phyloP scores from a whole-genome alignment of 2,329 filamentous ascomycete species.

The Dactylellina cionopaga region DNA sequence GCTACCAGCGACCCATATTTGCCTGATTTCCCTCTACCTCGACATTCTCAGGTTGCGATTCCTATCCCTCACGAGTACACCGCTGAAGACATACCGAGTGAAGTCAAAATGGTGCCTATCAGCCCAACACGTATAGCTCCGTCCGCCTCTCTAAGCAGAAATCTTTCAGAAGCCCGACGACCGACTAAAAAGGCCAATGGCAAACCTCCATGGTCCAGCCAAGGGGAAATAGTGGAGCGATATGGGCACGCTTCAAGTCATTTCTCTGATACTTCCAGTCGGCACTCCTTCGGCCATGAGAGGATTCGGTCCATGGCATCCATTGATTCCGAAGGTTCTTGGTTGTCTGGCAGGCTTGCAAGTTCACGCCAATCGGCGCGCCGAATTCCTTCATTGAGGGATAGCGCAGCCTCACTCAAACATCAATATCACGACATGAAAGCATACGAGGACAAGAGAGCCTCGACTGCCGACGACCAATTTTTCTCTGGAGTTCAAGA shows the following conservation, averaged over 20 bases:
- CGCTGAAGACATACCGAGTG: slow-evolving; percentile 14
- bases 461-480: slow-evolving; percentile 75
- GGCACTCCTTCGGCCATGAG: slow-evolving; percentile 37
- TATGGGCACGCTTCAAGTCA: slow-evolving; percentile 35
- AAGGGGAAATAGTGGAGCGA: slow-evolving; percentile 34
- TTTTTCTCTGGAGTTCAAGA: slow-evolving; percentile 70
- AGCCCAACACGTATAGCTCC: slow-evolving; percentile 20
- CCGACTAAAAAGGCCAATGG: slow-evolving; percentile 26
- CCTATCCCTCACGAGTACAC: slow-evolving; percentile 40
- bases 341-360: slow-evolving; percentile 79
- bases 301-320: slow-evolving; percentile 76
- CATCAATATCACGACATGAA: slow-evolving; percentile 64
- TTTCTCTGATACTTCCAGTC: slow-evolving; percentile 44
- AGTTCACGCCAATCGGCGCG: slow-evolving; percentile 65
- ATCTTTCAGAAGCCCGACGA: slow-evolving; percentile 36
- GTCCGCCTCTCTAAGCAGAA: slow-evolving; percentile 28
- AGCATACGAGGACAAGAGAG: slow-evolving; percentile 71
- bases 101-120: slow-evolving; percentile 32
- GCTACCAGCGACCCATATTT: slow-evolving; percentile 40
- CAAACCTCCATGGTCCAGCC: slow-evolving; percentile 31
- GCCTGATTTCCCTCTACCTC: slow-evolving; percentile 25
- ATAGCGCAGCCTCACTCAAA: slow-evolving; percentile 62
- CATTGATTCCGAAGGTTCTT: slow-evolving; percentile 93
- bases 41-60: slow-evolving; percentile 40
- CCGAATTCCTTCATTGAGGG: slow-evolving; percentile 62